Conservation (phyloP, 345 rosid species). For the Citrus mangshanensis region DNA sequence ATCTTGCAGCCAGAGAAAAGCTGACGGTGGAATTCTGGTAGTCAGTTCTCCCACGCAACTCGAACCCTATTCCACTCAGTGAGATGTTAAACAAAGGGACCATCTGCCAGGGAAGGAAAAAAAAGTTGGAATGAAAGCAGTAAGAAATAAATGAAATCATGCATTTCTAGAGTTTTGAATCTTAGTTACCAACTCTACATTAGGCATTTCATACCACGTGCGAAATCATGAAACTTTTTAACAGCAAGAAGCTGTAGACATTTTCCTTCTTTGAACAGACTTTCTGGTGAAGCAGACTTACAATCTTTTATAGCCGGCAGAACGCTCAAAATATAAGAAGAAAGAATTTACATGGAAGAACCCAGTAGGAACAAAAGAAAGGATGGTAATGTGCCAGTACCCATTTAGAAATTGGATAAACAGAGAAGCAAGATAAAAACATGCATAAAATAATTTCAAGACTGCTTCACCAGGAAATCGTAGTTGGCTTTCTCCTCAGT, state of each 20-base stretch:
- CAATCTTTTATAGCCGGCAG: too few relatives aligned
- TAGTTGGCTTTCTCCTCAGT: neutral
- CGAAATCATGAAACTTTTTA: neutral
- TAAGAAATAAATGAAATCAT: slow-evolving; percentile 4
- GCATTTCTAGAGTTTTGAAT: neutral
- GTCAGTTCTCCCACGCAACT: slow-evolving; percentile 64
- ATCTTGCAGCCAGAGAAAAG: slow-evolving; percentile 83
- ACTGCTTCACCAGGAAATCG: neutral
- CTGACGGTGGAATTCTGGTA: slow-evolving; percentile 64
- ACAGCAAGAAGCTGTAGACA: neutral
- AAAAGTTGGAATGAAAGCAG: neutral
- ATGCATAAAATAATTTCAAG: neutral
- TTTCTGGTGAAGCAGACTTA: neutral
- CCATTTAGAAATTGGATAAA: neutral
- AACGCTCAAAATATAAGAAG: neutral
- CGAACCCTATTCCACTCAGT: slow-evolving; percentile 66
- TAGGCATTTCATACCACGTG: neutral
- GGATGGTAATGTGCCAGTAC: neutral
- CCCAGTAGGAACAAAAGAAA: neutral
- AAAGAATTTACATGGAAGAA: neutral
- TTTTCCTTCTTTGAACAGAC: neutral
- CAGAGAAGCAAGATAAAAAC: neutral
- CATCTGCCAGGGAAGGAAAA: slow-evolving; percentile 57
- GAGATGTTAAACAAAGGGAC: slow-evolving; percentile 88
- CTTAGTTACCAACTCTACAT: neutral